These are phyloP conservation scores for Pythium volutum DNA, from an alignment of 352 stramenopile species.

Conservation along the genomic window DNA sequence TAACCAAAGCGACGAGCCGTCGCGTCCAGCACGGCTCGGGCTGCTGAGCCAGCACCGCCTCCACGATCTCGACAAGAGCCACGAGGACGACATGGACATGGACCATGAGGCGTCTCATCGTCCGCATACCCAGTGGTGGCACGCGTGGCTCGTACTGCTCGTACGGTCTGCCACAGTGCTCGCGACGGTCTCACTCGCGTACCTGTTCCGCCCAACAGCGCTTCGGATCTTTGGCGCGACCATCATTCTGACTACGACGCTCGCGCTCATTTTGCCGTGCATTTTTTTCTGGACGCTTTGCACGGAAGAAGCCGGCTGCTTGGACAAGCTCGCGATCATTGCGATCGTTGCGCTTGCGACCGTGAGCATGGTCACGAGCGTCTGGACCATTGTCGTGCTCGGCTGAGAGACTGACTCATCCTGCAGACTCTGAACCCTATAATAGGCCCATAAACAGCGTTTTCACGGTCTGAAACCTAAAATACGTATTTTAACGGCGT, in stretches of 20 bases:
- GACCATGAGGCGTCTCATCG: constrained; percentile 10
- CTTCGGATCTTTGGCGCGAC: constrained; percentile 63
- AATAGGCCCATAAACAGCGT: no score
- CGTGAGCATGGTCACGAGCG: constrained; percentile 45
- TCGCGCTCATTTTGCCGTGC: constrained; percentile 59
- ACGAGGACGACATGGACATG: constrained; percentile 15
- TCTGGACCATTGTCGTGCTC: constrained; percentile 39
- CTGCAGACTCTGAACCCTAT: no score
- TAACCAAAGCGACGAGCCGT: constrained; percentile 6
- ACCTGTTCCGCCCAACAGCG: constrained; percentile 49
- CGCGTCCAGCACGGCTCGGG: constrained; percentile 6
- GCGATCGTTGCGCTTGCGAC: constrained; percentile 44
- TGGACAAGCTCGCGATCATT: constrained; percentile 42
- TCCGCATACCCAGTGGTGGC: neutral
- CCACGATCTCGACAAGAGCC: constrained; percentile 4
- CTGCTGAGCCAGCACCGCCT: constrained; percentile 10
- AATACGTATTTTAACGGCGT: no score
- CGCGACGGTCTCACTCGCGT: constrained; percentile 45
- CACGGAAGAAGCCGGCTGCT: constrained; percentile 46
- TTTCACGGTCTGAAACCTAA: no score
- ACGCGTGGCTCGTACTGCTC: constrained; percentile 24
- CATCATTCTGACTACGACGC: constrained; percentile 54
- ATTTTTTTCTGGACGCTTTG: constrained; percentile 74
- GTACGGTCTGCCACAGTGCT: constrained; percentile 52
- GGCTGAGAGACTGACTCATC: neutral